Conservation (phyloP, 2,329 filamentous ascomycete genomes). For the Fusarium decemcellulare region DNA sequence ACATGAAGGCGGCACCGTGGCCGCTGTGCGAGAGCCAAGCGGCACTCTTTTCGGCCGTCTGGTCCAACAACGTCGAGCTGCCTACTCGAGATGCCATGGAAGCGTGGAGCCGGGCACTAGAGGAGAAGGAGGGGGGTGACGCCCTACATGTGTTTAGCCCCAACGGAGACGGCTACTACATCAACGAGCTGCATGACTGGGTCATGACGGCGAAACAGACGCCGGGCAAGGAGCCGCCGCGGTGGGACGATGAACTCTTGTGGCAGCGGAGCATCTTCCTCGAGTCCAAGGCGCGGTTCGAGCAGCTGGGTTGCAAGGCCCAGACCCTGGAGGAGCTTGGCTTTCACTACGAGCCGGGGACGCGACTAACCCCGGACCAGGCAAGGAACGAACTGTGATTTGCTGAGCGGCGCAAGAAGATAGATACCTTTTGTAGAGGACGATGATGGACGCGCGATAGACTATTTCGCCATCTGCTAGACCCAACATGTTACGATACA, state of each 20-base stretch:
- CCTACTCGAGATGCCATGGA: slow-evolving; percentile 76
- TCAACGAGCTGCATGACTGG: slow-evolving; percentile 79
- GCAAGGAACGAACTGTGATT: slow-evolving; percentile 13
- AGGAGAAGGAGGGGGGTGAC: slow-evolving; percentile 62
- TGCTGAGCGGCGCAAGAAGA: not conserved
- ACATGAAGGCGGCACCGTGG: slow-evolving; percentile 91
- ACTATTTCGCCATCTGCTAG: slow-evolving; percentile 26
- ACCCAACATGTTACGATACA: slow-evolving; percentile 23
- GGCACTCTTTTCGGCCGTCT: slow-evolving; percentile 82
- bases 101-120: slow-evolving; percentile 75
- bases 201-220: slow-evolving; percentile 61
- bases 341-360: slow-evolving; percentile 65
- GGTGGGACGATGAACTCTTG: slow-evolving; percentile 78
- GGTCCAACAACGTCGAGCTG: slow-evolving; percentile 77
- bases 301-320: slow-evolving; percentile 74
- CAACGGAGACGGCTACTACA: slow-evolving; percentile 73
- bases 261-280: slow-evolving; percentile 80
- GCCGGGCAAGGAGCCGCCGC: slow-evolving; percentile 76
- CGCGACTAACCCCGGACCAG: slow-evolving; percentile 10
- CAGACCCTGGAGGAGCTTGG: slow-evolving; percentile 80
- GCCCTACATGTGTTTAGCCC: slow-evolving; percentile 49
- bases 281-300: slow-evolving; percentile 80
- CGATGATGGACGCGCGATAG: not conserved
- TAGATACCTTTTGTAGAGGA: not conserved
- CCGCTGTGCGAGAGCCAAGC: slow-evolving; percentile 84